These are phyloP conservation scores for Gamarada debralockiae DNA, from an alignment of 495 filamentous ascomycete species.

Conservation along the genomic window DNA sequence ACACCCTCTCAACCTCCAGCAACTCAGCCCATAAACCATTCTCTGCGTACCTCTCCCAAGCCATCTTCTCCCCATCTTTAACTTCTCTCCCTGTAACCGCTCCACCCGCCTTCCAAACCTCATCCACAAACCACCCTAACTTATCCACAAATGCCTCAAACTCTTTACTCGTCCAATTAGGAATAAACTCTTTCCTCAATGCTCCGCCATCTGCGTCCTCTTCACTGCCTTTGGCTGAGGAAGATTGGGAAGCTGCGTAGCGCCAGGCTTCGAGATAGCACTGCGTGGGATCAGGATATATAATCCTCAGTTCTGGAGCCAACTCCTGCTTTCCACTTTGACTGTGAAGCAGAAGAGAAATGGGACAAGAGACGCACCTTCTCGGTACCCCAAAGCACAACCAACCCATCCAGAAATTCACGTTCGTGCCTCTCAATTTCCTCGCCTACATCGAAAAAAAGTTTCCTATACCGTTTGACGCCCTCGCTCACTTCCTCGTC, in stretches of 20 bases:
- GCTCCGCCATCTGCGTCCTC: slow-evolving; percentile 58
- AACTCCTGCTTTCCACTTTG: background rate
- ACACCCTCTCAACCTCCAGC: background rate
- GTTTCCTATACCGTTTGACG: slow-evolving; percentile 18
- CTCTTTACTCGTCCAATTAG: slow-evolving; percentile 59
- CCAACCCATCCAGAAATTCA: slow-evolving; percentile 56
- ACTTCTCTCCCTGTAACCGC: background rate
- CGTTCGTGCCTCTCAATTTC: slow-evolving; percentile 12
- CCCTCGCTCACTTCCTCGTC: slow-evolving; percentile 28
- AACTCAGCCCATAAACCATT: background rate
- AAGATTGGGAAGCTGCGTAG: slow-evolving; percentile 43
- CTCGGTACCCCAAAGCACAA: slow-evolving; percentile 74
- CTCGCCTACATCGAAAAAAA: slow-evolving; percentile 26
- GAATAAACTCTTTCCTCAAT: slow-evolving; percentile 57
- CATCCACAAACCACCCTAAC: slow-evolving; percentile 37
- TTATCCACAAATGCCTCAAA: slow-evolving; percentile 58
- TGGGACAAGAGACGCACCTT: slow-evolving; percentile 21
- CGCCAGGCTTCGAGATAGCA: slow-evolving; percentile 58
- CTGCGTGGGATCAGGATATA: too few relatives aligned
- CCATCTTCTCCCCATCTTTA: background rate
- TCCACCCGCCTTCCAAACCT: slow-evolving; percentile 13
- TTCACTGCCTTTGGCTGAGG: slow-evolving; percentile 7
- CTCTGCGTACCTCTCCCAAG: background rate
- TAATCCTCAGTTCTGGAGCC: too few relatives aligned
- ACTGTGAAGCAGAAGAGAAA: background rate